Percentiles rank a stretch among this genome's conserved stretches.
Evolutionary conservation across 2,329 filamentous ascomycete species (phyloP).

Genomic region (Seiridium cupressi): DNA sequence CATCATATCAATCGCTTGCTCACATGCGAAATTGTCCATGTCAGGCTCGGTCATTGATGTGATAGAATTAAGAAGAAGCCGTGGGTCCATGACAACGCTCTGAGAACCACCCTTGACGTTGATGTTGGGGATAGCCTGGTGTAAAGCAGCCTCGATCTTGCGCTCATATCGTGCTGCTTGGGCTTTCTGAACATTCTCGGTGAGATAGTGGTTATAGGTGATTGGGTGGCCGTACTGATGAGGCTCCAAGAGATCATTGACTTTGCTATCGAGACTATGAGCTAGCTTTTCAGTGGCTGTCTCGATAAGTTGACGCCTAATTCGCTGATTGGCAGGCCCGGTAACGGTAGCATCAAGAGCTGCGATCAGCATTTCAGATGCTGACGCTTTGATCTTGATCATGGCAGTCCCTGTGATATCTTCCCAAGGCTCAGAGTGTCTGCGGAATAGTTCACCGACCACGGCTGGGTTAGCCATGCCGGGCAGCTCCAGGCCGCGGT

Average conservation of each 20-base stretch:
- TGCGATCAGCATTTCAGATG: slow-evolving; percentile 18
- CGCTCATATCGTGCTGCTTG: slow-evolving; percentile 19
- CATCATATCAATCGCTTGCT: slow-evolving; percentile 3
- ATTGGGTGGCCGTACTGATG: slow-evolving; percentile 23
- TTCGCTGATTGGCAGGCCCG: slow-evolving; percentile 16
- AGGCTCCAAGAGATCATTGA: slow-evolving; percentile 21
- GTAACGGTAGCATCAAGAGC: slow-evolving; percentile 18
- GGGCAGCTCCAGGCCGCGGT: slow-evolving; percentile 22
- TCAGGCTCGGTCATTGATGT: background rate
- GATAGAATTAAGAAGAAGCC: background rate
- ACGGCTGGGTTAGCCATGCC: slow-evolving; percentile 25
- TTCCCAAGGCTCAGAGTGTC: slow-evolving; percentile 25
- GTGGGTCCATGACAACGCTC: slow-evolving; percentile 2
- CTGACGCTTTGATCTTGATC: slow-evolving; percentile 22
- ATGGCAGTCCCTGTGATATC: slow-evolving; percentile 21
- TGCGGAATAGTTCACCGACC: slow-evolving; percentile 21
- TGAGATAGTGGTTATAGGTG: slow-evolving; percentile 24
- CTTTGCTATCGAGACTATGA: slow-evolving; percentile 16
- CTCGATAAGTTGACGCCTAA: slow-evolving; percentile 21
- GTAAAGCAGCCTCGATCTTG: slow-evolving; percentile 13
- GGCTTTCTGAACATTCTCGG: slow-evolving; percentile 16
- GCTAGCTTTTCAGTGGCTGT: slow-evolving; percentile 18
- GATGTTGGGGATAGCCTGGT: background rate
- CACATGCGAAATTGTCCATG: background rate
- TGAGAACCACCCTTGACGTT: background rate